phyloP scores from a whole-genome alignment of 140 eudicot species.

The Flaveria floridana region DNA sequence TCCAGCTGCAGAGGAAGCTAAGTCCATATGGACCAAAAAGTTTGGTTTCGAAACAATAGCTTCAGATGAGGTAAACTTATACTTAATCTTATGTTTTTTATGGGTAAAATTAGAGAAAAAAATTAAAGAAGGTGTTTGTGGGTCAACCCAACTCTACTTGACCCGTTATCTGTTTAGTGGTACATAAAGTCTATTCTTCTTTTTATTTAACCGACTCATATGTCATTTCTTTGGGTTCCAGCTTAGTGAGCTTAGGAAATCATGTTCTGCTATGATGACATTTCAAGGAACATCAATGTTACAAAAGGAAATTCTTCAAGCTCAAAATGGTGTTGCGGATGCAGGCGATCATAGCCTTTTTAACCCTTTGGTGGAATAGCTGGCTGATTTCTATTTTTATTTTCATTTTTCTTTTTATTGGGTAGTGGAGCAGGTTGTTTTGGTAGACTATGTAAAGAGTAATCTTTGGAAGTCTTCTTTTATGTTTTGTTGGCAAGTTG shows the following conservation, averaged over 20 bases:
- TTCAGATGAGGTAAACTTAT: constrained; percentile 48
- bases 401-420: constrained; percentile 9
- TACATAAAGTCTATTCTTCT: background rate
- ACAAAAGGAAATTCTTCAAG: constrained; percentile 52
- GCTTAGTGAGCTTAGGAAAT: constrained; percentile 49
- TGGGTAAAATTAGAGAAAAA: background rate
- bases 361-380: constrained; percentile 31
- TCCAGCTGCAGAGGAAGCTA: constrained; percentile 94
- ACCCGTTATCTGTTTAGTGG: background rate
- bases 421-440: background rate
- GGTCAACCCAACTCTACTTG: background rate
- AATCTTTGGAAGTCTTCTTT: background rate
- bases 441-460: constrained; percentile 1
- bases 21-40: constrained; percentile 72
- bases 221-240: constrained; percentile 34
- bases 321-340: constrained; percentile 37
- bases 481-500: background rate
- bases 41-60: constrained; percentile 68
- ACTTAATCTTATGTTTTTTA: background rate
- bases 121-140: background rate
- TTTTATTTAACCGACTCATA: background rate
- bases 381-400: background rate
- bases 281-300: constrained; percentile 80
- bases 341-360: constrained; percentile 9
- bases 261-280: constrained; percentile 61